Evolutionary conservation across 768 basidiomycete genomes (phyloP), one percentile per base, ranked within the genome.

Genomic region (Suillus alpinus): DNA sequence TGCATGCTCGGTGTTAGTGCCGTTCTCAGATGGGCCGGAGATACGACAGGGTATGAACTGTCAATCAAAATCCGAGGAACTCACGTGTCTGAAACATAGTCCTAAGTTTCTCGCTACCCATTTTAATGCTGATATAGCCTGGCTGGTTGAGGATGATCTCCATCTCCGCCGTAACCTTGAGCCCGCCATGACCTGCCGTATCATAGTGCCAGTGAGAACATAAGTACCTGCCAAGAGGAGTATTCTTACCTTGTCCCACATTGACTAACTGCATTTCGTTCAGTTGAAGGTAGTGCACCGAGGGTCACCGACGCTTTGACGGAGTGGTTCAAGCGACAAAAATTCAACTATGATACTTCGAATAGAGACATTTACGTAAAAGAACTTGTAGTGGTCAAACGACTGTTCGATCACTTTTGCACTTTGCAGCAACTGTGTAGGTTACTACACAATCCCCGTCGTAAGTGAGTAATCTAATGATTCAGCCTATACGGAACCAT

Each of bases 51-150:
- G 29, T 29, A 47, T n/a, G 13, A 29, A n/a, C 18, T 5, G 40
- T 57, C 40, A 32, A 32, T 26, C 14, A 32, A 50, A 40, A 47
- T 29, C 57, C 46, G 31, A 34, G 43, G 31, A 37, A 68, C 67
- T 13, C 49, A 73, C 71, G 68, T 36, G 14, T 62, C 53, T 69
- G 71, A 47, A 75, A 73, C 71, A 73, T 75, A 3, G 40, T 9
- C 41, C 72, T 70, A 51, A 75, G 62, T 52, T 23, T 62, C 23
- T 75, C 68, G 32, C 72, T 57, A n/a, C 65, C 71, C 68, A 47
- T 68, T 39, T 59, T 9, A 0, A 41, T n/a, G 10, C 65, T 63
- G 50, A 73, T 73, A 56, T 71, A 64, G 3, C 71, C 73, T 0
- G 67, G 64, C 51, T 65, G 41, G 34, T 64, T 58, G 44, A 73